Evolutionary conservation across 2,329 filamentous ascomycete species (phyloP).

Genomic region (Stachybotrys chlorohalonatus): DNA sequence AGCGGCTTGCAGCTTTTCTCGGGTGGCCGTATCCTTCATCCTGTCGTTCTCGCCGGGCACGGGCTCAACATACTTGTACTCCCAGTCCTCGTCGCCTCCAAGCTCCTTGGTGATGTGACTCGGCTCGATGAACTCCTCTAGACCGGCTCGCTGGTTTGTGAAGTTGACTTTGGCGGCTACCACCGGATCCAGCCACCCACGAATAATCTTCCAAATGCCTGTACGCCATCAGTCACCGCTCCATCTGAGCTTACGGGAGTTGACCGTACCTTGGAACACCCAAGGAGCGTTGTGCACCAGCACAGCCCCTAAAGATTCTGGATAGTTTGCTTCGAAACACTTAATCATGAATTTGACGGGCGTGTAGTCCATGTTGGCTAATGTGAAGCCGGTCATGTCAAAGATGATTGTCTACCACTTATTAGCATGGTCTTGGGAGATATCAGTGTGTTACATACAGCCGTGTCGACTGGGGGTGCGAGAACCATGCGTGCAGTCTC

Average conservation of each 20-base stretch:
- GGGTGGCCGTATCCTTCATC: constrained; percentile 58
- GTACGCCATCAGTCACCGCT: neutral
- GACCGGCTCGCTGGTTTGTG: constrained; percentile 70
- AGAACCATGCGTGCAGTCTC: constrained; percentile 87
- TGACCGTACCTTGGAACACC: constrained; percentile 71
- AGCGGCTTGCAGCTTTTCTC: constrained; percentile 49
- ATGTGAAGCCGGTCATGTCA: constrained; percentile 87
- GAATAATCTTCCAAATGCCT: constrained; percentile 95
- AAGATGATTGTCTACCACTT: constrained; percentile 70
- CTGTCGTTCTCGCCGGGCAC: constrained; percentile 63
- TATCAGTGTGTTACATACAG: constrained; percentile 52
- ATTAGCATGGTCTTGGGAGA: neutral
- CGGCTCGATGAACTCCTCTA: constrained; percentile 66
- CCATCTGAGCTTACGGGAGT: neutral
- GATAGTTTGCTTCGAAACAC: constrained; percentile 98
- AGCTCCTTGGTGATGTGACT: constrained; percentile 71
- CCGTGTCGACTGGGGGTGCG: constrained; percentile 75
- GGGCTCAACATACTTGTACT: constrained; percentile 76
- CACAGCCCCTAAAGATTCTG: constrained; percentile 81
- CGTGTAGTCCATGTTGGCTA: constrained; percentile 97
- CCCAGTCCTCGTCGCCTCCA: constrained; percentile 78
- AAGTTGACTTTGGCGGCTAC: constrained; percentile 93
- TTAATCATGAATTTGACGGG: constrained; percentile 99
- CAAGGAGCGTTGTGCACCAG: constrained; percentile 94
- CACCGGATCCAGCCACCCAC: constrained; percentile 92